phyloP scores from a whole-genome alignment of 2,329 filamentous ascomycete species.

The Ramularia collo-cygni region DNA sequence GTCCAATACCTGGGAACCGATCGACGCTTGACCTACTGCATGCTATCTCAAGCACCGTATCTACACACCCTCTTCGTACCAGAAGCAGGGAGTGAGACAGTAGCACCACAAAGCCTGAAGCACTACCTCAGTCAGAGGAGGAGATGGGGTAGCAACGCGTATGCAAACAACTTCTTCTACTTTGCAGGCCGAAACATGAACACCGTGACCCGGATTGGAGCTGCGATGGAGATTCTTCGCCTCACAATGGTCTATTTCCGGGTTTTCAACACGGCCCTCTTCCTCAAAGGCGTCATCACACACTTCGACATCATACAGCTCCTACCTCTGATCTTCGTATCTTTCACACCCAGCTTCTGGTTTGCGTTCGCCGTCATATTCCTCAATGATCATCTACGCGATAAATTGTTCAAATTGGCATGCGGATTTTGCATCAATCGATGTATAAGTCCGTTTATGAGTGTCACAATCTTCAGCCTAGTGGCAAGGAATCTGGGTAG shows the following conservation, averaged over 20 bases:
- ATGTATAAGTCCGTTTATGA: constrained; percentile 17
- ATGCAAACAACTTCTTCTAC: constrained; percentile 35
- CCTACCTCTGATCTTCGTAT: constrained; percentile 15
- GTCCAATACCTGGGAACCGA: constrained; percentile 23
- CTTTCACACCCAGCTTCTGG: constrained; percentile 19
- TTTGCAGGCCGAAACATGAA: constrained; percentile 32
- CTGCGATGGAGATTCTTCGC: constrained; percentile 28
- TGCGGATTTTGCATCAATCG: constrained; percentile 20
- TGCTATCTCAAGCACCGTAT: constrained; percentile 18
- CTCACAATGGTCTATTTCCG: constrained; percentile 32
- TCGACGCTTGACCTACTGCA: constrained; percentile 19
- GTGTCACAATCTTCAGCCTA: constrained; percentile 18
- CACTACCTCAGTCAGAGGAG: constrained; percentile 32
- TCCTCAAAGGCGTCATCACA: constrained; percentile 20
- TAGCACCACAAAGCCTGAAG: constrained; percentile 30
- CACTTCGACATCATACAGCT: constrained; percentile 16
- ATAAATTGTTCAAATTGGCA: constrained; percentile 17
- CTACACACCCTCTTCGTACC: constrained; percentile 29
- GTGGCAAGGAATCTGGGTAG: constrained; percentile 20
- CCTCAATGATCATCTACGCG: constrained; percentile 14
- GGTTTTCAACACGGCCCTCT: constrained; percentile 29
- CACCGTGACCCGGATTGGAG: constrained; percentile 29
- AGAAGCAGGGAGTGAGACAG: constrained; percentile 30
- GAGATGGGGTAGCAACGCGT: constrained; percentile 32
- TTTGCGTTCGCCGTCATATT: constrained; percentile 15